Conservation (phyloP, 1,139 yeast species). For the Blastobotrys niveus region DNA sequence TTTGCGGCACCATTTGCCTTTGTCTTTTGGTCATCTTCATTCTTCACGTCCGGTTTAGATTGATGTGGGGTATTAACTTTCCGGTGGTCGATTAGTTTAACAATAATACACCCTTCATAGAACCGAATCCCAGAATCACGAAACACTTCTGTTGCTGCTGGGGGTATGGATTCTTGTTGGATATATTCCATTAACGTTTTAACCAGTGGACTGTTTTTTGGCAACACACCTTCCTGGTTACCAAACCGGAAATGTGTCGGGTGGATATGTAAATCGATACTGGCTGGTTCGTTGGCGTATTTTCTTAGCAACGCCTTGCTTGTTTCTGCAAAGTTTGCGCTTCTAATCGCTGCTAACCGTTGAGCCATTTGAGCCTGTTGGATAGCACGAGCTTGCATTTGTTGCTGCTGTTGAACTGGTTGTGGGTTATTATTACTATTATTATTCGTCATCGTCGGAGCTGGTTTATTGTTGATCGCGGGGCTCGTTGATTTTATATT, state of each 20-base stretch:
- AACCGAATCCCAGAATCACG: slow-evolving; percentile 77
- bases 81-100: slow-evolving; percentile 78
- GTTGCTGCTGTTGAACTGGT: slow-evolving; percentile 2
- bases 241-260: slow-evolving; percentile 84
- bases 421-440: background rate
- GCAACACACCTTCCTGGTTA: slow-evolving; percentile 70
- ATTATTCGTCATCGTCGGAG: background rate
- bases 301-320: slow-evolving; percentile 70
- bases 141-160: slow-evolving; percentile 80
- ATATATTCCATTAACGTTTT: slow-evolving; percentile 69
- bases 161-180: slow-evolving; percentile 77
- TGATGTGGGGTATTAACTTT: slow-evolving; percentile 20
- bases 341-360: slow-evolving; percentile 3
- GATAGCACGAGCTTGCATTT: slow-evolving; percentile 3
- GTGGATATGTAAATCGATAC: slow-evolving; percentile 81
- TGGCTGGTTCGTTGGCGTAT: slow-evolving; percentile 72
- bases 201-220: slow-evolving; percentile 73
- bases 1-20: slow-evolving; percentile 8
- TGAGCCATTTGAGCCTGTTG: slow-evolving; percentile 2
- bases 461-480: background rate
- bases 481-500: background rate
- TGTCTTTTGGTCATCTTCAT: slow-evolving; percentile 12
- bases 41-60: background rate
- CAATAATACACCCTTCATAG: slow-evolving; percentile 83
- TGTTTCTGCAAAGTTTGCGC: slow-evolving; percentile 47